Base-by-base conservation (phyloP, 305 asterid species). In the Fraxinus sp. region DNA sequence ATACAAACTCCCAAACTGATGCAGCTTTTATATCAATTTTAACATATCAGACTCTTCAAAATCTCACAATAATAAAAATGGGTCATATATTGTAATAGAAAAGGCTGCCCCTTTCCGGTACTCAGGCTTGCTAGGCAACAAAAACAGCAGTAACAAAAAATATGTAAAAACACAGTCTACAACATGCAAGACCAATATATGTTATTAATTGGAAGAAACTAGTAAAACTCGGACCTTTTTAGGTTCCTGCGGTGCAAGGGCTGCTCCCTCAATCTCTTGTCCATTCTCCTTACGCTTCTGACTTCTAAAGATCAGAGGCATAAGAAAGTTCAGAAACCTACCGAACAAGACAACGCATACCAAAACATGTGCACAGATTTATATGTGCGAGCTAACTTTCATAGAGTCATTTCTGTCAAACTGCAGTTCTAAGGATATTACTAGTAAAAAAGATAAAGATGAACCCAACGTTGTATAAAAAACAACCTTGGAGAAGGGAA, bases 161-260 rank as follows among this genome's bases (percentile, higher is more conserved):
- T 35, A 41, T 57, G 82, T 36, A 68, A 70, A 75, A 22, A 37
- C 76, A 36, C 26, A 80, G 5, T 64, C 24, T 57, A 32, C 59
- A 82, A 39, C 79, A 52, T 22, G 80, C 43, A 83, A 76, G 72
- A 77, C 59, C 70, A 83, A 68, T 55, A 79, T 64, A 70, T 64
- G 35, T 66, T 79, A 20, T 6, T 7, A 72, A 72, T 24, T 36
- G 49, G 49, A 43, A 46, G 77, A 32, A 7, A n/a, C 77, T 72
- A 16, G 46, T 16, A 72, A 70, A 72, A 28, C 33, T 30, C 7
- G 33, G 64, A 93, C 97, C 94, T 92, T 96, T 86, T 85, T 89
- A 26, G 87, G 88, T 64, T 86, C 88, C 77, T 73, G 81, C 28
- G 88, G 84, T 79, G 80, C 80, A 70, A 57, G 70, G 79, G 86